Conservation (phyloP, 495 filamentous ascomycete species). For the Lindgomyces ingoldianus region DNA sequence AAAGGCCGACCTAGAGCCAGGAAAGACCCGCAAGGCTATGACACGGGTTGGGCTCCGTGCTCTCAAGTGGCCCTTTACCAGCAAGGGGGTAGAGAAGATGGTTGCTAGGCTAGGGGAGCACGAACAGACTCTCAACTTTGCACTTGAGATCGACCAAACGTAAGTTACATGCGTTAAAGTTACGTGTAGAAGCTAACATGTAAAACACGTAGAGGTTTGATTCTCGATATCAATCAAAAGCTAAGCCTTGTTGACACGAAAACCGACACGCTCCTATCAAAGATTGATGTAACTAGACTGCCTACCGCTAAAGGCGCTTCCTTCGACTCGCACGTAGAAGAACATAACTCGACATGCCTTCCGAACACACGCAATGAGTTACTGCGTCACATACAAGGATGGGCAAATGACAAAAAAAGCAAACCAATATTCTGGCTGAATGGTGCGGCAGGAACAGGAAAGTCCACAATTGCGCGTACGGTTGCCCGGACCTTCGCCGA, state of each 20-base stretch:
- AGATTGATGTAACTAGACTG: neutral
- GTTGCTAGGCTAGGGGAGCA: constrained; percentile 44
- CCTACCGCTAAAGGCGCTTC: constrained; percentile 30
- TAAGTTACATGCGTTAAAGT: constrained; percentile 35
- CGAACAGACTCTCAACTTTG: constrained; percentile 44
- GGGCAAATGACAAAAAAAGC: constrained; percentile 18
- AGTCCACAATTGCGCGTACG: constrained; percentile 5
- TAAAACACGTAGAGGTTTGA: constrained; percentile 13
- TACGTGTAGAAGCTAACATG: constrained; percentile 1
- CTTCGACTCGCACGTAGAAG: constrained; percentile 25
- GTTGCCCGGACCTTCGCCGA: constrained; percentile 16
- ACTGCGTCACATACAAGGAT: constrained; percentile 29
- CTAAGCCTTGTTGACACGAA: constrained; percentile 12
- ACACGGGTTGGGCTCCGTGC: constrained; percentile 12
- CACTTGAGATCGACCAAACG: constrained; percentile 49
- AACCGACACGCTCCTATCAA: constrained; percentile 8
- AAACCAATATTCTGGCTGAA: constrained; percentile 44
- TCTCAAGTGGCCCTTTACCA: constrained; percentile 50
- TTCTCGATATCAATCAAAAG: neutral
- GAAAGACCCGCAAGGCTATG: constrained; percentile 42
- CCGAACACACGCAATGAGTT: constrained; percentile 32
- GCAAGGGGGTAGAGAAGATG: constrained; percentile 45
- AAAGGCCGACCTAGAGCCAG: constrained; percentile 43
- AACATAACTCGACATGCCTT: constrained; percentile 29
- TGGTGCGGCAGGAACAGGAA: constrained; percentile 5